Conservation (phyloP, 2,329 filamentous ascomycete species). For the Cordyceps sp. region DNA sequence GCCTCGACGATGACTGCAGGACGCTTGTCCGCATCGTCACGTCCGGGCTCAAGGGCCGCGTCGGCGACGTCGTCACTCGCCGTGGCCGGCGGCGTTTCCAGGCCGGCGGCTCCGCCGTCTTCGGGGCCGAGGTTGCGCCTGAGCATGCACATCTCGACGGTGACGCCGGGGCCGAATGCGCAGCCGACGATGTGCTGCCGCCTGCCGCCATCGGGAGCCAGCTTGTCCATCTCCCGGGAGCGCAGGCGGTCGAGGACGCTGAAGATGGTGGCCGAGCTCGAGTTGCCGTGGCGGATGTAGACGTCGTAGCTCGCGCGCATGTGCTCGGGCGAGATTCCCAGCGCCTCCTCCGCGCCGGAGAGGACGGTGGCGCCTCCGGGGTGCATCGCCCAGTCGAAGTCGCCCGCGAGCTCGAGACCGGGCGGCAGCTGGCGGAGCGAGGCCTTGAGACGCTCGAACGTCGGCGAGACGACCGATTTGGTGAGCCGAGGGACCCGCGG, state of each 20-base stretch:
- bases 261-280: conserved; percentile 52
- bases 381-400: conserved; percentile 61
- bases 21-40: too few species aligned
- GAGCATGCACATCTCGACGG: conserved; percentile 52
- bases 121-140: conserved; percentile 20
- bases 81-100: not conserved
- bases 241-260: conserved; percentile 48
- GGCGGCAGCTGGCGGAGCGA: conserved; percentile 27
- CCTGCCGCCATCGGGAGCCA: conserved; percentile 19
- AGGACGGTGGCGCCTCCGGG: conserved; percentile 53
- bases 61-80: not conserved
- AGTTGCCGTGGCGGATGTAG: conserved; percentile 53
- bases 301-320: conserved; percentile 54
- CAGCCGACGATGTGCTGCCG: conserved; percentile 47
- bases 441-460: conserved; percentile 36
- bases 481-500: conserved; percentile 43
- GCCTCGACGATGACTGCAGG: too few species aligned
- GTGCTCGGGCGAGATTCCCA: conserved; percentile 37
- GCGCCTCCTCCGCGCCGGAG: conserved; percentile 39
- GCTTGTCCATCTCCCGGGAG: conserved; percentile 39
- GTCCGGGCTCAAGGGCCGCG: not conserved
- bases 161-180: conserved; percentile 54
- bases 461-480: conserved; percentile 29
- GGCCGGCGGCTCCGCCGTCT: too few species aligned
- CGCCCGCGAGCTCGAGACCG: conserved; percentile 26